Conservation (phyloP, 2,329 filamentous ascomycete genomes). For the Pseudogymnoascus sp. region DNA sequence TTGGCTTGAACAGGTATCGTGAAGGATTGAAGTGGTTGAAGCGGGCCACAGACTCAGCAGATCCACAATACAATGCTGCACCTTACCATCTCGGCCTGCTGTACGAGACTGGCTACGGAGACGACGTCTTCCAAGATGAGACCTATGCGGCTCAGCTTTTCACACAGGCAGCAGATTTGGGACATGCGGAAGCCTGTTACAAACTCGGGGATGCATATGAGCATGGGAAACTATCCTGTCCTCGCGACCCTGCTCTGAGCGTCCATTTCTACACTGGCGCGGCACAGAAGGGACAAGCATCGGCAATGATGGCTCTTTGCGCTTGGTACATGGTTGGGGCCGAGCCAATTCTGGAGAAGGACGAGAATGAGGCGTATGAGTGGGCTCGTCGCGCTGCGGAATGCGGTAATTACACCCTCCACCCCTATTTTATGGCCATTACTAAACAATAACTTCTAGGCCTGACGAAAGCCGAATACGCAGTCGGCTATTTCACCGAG, state of each 20-base stretch:
- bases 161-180: constrained; percentile 86
- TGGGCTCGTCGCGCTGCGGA: constrained; percentile 87
- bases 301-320: constrained; percentile 96
- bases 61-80: constrained; percentile 83
- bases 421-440: neutral
- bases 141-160: constrained; percentile 88
- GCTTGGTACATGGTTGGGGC: constrained; percentile 98
- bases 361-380: constrained; percentile 92
- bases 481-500: constrained; percentile 93
- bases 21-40: constrained; percentile 97
- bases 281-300: constrained; percentile 71
- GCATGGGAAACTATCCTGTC: constrained; percentile 78
- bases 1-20: constrained; percentile 75
- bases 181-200: constrained; percentile 77
- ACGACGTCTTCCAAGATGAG: constrained; percentile 87
- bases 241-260: constrained; percentile 81
- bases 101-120: constrained; percentile 88
- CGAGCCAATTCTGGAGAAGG: constrained; percentile 82
- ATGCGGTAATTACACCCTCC: constrained; percentile 51
- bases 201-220: constrained; percentile 96
- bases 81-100: constrained; percentile 84
- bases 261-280: constrained; percentile 97
- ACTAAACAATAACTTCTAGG: constrained; percentile 18
- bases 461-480: constrained; percentile 68
- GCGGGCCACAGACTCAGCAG: constrained; percentile 79